Evolutionary conservation across 441 rosid species (phyloP).

Genomic region (Euphorbia corollata): DNA sequence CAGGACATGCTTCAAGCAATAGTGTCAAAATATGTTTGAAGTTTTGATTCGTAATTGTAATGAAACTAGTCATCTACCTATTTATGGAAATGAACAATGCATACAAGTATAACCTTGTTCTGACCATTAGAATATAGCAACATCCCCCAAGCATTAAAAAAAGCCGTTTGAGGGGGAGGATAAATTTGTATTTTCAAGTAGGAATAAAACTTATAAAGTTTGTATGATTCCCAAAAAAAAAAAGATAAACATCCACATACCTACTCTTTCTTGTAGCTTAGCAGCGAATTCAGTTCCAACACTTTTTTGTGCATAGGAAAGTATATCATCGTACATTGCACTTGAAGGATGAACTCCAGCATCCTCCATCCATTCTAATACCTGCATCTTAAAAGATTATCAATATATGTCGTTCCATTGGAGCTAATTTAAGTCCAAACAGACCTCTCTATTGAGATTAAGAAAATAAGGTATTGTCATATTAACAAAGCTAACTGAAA

Average conservation of each 20-base stretch:
- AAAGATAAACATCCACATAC: constrained; percentile 33
- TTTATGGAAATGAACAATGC: background rate
- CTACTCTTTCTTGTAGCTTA: constrained; percentile 46
- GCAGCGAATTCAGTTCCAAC: constrained; percentile 52
- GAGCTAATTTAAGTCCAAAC: too few relatives aligned
- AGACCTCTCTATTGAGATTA: too few relatives aligned
- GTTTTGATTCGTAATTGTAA: background rate
- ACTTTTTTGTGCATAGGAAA: constrained; percentile 52
- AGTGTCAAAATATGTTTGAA: background rate
- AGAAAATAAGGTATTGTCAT: background rate
- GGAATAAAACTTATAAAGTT: constrained; percentile 18
- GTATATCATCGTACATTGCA: constrained; percentile 54
- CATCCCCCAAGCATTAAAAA: background rate
- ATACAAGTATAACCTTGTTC: background rate
- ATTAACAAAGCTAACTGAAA: background rate
- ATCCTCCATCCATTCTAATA: constrained; percentile 76
- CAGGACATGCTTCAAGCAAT: background rate
- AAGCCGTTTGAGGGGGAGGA: background rate
- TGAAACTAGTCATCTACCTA: background rate
- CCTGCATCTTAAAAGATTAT: constrained; percentile 31
- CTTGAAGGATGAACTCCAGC: constrained; percentile 55
- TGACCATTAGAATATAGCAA: background rate
- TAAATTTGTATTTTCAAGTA: background rate
- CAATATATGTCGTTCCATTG: too few relatives aligned
- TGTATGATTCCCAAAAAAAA: constrained; percentile 16